Conservation (phyloP, 257 asterid species). For the Sherardia arvensis region DNA sequence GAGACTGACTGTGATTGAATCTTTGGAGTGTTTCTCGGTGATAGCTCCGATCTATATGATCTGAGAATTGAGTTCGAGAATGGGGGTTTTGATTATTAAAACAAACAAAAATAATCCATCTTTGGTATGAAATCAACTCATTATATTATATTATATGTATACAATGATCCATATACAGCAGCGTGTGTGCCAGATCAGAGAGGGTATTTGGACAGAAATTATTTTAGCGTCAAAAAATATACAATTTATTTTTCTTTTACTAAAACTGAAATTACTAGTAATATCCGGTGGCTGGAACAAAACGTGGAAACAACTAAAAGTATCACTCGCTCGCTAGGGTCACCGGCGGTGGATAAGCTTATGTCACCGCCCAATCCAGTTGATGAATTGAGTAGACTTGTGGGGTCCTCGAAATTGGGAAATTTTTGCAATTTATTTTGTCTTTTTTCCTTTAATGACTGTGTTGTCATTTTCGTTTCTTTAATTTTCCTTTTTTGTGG, state of each 20-base stretch:
- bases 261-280: slow-evolving; percentile 11
- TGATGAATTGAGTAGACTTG: not conserved
- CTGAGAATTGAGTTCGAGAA: slow-evolving; percentile 25
- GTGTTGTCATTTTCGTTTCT: not conserved
- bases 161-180: not conserved
- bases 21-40: slow-evolving; percentile 18
- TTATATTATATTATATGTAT: not conserved
- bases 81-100: slow-evolving; percentile 27
- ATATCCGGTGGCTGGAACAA: slow-evolving; percentile 20
- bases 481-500: not conserved
- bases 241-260: not conserved
- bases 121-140: not conserved
- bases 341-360: not conserved
- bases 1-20: slow-evolving; percentile 24
- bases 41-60: slow-evolving; percentile 23
- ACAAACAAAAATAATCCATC: slow-evolving; percentile 12
- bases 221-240: slow-evolving; percentile 19
- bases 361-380: not conserved
- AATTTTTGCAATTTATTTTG: not conserved
- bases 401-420: not conserved
- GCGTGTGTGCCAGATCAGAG: not conserved
- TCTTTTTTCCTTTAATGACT: not conserved
- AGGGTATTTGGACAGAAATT: slow-evolving; percentile 41
- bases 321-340: slow-evolving; percentile 20
- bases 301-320: slow-evolving; percentile 52